A percentile compares a stretch with the other conserved stretches of the same genome.
Evolutionary conservation across 352 stramenopile species (phyloP).

Genomic region (Aphanomyces cochlioides): DNA sequence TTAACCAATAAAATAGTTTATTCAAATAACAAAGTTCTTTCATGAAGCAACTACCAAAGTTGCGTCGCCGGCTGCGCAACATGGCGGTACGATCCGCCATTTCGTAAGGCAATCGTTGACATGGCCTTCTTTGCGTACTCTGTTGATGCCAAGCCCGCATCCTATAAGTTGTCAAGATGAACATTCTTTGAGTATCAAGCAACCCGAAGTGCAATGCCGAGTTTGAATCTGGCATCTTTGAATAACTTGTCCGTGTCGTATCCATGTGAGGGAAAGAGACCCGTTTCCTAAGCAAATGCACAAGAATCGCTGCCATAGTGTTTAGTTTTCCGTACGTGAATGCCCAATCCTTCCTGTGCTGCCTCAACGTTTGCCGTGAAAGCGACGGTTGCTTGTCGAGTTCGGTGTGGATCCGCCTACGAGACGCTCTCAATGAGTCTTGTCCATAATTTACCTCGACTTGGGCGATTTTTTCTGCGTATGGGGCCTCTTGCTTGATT

Average conservation of each 20-base stretch:
- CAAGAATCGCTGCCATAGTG: not conserved
- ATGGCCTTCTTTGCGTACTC: conserved; percentile 67
- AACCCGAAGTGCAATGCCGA: conserved; percentile 65
- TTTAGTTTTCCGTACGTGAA: conserved; percentile 39
- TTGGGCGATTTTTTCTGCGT: conserved; percentile 54
- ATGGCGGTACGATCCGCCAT: conserved; percentile 64
- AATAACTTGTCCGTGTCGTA: conserved; percentile 77
- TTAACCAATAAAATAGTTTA: not conserved
- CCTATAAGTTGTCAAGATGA: conserved; percentile 32
- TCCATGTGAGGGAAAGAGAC: conserved; percentile 62
- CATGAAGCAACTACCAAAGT: conserved; percentile 44
- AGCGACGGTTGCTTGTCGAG: conserved; percentile 60
- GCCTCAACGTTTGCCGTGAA: conserved; percentile 67
- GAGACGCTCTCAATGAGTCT: not conserved
- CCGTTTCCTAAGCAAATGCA: conserved; percentile 45
- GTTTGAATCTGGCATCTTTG: conserved; percentile 77
- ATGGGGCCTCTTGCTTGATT: conserved; percentile 62
- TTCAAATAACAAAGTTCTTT: not conserved
- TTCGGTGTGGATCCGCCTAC: conserved; percentile 58
- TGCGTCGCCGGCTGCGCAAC: conserved; percentile 51
- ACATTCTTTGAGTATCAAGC: not conserved
- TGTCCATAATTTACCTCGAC: conserved; percentile 44
- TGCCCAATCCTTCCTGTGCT: conserved; percentile 48
- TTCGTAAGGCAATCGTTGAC: conserved; percentile 61
- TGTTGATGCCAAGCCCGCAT: conserved; percentile 59